These are phyloP conservation scores for Mimosa bimucronata DNA, from an alignment of 306 rosid species.

Conservation along the genomic window DNA sequence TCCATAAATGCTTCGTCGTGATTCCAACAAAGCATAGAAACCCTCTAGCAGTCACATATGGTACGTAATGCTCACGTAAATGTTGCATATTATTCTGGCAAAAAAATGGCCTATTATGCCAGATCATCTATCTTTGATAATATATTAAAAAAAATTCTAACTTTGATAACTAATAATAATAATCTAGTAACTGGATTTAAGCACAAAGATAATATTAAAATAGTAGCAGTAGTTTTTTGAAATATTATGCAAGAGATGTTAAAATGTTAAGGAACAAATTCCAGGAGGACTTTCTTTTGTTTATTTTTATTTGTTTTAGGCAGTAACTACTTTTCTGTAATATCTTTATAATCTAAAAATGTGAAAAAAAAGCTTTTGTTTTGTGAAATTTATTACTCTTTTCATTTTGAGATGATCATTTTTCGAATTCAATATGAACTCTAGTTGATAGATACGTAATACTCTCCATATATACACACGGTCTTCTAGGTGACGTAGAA, in stretches of 20 bases:
- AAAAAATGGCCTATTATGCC: too few relatives aligned
- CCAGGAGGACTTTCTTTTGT: not conserved
- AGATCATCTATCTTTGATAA: not conserved
- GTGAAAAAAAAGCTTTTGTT: too few relatives aligned
- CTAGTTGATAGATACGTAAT: not conserved
- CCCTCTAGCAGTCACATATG: not conserved
- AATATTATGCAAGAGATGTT: not conserved
- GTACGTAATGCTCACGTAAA: not conserved
- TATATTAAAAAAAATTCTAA: too few relatives aligned
- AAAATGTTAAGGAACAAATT: not conserved
- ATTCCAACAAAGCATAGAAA: not conserved
- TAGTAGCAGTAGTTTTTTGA: not conserved
- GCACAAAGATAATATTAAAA: not conserved
- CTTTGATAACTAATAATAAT: too few relatives aligned
- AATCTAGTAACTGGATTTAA: not conserved
- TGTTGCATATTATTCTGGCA: too few relatives aligned
- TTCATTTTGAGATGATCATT: too few relatives aligned
- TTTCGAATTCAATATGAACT: not conserved
- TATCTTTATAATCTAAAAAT: too few relatives aligned
- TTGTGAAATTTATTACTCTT: too few relatives aligned
- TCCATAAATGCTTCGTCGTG: too few relatives aligned
- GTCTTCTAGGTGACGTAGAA: not conserved
- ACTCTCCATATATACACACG: not conserved
- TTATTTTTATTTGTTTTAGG: too few relatives aligned
- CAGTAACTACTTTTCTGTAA: too few relatives aligned